Percentiles rank a stretch among this genome's conserved stretches.
These are phyloP conservation scores for Phlebopus sp. DNA, from an alignment of 1,284 basidiomycete species.

Conservation along the genomic window DNA sequence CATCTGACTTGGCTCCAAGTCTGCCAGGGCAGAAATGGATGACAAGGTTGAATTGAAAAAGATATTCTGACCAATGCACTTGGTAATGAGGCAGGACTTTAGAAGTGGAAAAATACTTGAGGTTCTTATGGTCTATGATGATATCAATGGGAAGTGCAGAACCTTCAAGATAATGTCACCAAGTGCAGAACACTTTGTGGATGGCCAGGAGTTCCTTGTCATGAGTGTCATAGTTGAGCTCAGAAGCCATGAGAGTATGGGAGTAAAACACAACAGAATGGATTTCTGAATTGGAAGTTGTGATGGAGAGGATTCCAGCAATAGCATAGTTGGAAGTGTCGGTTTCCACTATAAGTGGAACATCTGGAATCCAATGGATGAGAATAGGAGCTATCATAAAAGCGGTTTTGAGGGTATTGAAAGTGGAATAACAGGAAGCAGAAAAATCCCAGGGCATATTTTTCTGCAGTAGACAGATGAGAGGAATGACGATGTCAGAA, in stretches of 20 bases:
- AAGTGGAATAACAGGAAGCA: constrained; percentile 20
- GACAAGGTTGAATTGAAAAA: too few relatives aligned
- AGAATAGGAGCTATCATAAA: constrained; percentile 8
- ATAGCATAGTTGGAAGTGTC: constrained; percentile 37
- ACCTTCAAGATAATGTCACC: constrained; percentile 12
- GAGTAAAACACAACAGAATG: constrained; percentile 18
- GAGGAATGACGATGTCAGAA: constrained; percentile 25
- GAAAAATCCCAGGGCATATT: constrained; percentile 20
- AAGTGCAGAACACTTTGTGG: constrained; percentile 12
- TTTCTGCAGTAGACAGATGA: constrained; percentile 23
- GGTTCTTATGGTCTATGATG: constrained; percentile 18
- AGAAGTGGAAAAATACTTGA: constrained; percentile 11
- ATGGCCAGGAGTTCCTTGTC: constrained; percentile 38
- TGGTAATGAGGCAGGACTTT: too few relatives aligned
- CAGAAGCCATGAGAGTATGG: constrained; percentile 23
- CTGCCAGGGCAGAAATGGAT: too few relatives aligned
- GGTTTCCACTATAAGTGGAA: constrained; percentile 13
- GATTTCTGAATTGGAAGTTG: constrained; percentile 15
- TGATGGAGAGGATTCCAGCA: constrained; percentile 29
- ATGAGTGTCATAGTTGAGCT: constrained; percentile 26
- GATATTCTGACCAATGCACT: too few relatives aligned
- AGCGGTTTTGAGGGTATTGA: constrained; percentile 30
- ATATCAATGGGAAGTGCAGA: constrained; percentile 10
- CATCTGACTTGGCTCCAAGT: too few relatives aligned
- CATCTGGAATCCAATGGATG: neutral